Evolutionary conservation across 2,329 filamentous ascomycete species (phyloP).

Genomic region (Penicillium nordicum): DNA sequence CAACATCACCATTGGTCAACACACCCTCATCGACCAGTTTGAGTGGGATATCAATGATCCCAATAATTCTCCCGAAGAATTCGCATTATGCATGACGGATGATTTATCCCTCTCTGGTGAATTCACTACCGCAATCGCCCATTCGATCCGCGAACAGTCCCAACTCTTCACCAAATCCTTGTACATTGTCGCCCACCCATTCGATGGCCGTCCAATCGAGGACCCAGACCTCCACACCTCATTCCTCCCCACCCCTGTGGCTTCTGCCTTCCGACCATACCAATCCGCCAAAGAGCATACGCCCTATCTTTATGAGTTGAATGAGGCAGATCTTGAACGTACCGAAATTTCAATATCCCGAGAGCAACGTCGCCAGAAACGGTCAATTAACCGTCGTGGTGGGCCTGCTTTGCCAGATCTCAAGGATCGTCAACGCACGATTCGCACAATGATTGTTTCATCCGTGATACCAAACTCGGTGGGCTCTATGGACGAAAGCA

Average conservation of each 20-base stretch:
- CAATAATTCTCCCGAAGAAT: conserved; percentile 89
- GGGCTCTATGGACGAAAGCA: conserved; percentile 73
- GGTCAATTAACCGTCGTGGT: conserved; percentile 88
- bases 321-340: conserved; percentile 81
- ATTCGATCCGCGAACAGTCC: conserved; percentile 93
- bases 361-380: conserved; percentile 90
- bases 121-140: conserved; percentile 94
- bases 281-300: conserved; percentile 92
- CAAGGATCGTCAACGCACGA: conserved; percentile 88
- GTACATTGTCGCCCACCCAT: conserved; percentile 89
- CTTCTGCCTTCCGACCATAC: conserved; percentile 80
- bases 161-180: conserved; percentile 92
- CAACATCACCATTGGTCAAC: conserved; percentile 94
- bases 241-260: conserved; percentile 80
- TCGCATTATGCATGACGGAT: conserved; percentile 81
- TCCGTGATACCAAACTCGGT: conserved; percentile 88
- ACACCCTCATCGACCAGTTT: conserved; percentile 93
- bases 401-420: conserved; percentile 93
- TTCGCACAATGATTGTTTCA: conserved; percentile 87
- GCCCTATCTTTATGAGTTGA: conserved; percentile 91
- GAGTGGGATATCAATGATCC: conserved; percentile 99
- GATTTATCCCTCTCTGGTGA: conserved; percentile 91
- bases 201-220: conserved; percentile 89
- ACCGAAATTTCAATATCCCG: conserved; percentile 90
- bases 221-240: conserved; percentile 83